A percentile compares a stretch with the other conserved stretches of the same genome.
Conservation (phyloP, 306 rosid species). For the Astragalus glycyphyllos region DNA sequence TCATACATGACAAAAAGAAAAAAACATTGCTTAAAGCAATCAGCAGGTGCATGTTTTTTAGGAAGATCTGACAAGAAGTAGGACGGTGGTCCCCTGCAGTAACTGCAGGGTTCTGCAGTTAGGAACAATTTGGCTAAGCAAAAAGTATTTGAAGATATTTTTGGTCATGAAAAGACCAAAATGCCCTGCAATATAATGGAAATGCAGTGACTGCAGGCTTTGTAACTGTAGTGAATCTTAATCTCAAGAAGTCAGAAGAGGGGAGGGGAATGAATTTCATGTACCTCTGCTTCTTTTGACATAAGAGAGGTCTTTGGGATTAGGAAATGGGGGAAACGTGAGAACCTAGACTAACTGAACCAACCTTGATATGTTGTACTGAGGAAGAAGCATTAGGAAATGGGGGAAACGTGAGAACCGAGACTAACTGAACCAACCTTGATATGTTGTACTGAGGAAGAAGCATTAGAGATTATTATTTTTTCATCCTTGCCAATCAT, state of each 20-base stretch:
- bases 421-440: slow-evolving; percentile 3
- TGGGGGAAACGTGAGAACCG: neutral
- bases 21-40: slow-evolving; percentile 4
- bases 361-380: slow-evolving; percentile 9
- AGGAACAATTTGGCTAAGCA: too few species aligned
- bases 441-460: slow-evolving; percentile 13
- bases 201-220: too few species aligned
- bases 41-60: neutral
- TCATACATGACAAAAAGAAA: slow-evolving; percentile 1
- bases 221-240: too few species aligned
- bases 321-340: slow-evolving; percentile 16
- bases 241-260: neutral
- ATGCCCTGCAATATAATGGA: too few species aligned
- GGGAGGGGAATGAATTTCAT: neutral
- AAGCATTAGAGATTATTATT: neutral
- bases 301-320: neutral
- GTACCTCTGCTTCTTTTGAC: slow-evolving; percentile 1
- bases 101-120: too few species aligned
- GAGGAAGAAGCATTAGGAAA: neutral
- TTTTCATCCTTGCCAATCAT: slow-evolving; percentile 14
- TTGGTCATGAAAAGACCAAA: too few species aligned
- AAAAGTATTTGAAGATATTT: too few species aligned
- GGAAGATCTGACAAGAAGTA: slow-evolving; percentile 21
- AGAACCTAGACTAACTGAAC: neutral
- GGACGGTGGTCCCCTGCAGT: too few species aligned